phyloP scores from a whole-genome alignment of 2,329 filamentous ascomycete species.

The Xylariaceae sp. region DNA sequence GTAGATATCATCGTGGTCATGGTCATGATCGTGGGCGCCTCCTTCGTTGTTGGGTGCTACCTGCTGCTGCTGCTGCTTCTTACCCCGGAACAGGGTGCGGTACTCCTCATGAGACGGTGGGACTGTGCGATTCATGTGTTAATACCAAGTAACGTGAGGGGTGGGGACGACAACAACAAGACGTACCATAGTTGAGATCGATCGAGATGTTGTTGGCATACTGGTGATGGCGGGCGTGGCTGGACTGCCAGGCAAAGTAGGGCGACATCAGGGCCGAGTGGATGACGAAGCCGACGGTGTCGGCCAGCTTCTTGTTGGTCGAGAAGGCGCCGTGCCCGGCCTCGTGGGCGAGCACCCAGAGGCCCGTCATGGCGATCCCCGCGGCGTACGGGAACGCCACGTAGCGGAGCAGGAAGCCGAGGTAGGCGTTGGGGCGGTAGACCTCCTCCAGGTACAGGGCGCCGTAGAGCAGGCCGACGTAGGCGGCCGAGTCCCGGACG shows the following conservation, averaged over 20 bases:
- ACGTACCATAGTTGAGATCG: conserved; percentile 7
- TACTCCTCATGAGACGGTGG: conserved; percentile 10
- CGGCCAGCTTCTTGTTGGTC: conserved; percentile 50
- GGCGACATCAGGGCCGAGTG: conserved; percentile 63
- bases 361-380: conserved; percentile 58
- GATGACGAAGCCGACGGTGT: conserved; percentile 56
- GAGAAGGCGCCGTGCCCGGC: conserved; percentile 66
- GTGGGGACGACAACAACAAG: not conserved
- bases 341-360: conserved; percentile 67
- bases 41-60: not conserved
- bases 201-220: conserved; percentile 9
- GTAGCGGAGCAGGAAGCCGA: conserved; percentile 44
- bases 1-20: conserved; percentile 2
- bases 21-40: not conserved
- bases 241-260: conserved; percentile 69
- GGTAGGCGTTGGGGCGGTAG: conserved; percentile 32
- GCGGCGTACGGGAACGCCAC: conserved; percentile 55
- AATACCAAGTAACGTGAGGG: not conserved
- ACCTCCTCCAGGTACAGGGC: conserved; percentile 46
- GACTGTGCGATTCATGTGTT: no score
- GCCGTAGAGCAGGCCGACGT: conserved; percentile 41
- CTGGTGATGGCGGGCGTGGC: conserved; percentile 62
- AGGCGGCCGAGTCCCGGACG: conserved; percentile 47
- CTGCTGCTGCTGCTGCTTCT: not conserved
- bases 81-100: conserved; percentile 4